Conservation (phyloP, 345 rosid genomes). For the Eucalyptus cloeziana region DNA sequence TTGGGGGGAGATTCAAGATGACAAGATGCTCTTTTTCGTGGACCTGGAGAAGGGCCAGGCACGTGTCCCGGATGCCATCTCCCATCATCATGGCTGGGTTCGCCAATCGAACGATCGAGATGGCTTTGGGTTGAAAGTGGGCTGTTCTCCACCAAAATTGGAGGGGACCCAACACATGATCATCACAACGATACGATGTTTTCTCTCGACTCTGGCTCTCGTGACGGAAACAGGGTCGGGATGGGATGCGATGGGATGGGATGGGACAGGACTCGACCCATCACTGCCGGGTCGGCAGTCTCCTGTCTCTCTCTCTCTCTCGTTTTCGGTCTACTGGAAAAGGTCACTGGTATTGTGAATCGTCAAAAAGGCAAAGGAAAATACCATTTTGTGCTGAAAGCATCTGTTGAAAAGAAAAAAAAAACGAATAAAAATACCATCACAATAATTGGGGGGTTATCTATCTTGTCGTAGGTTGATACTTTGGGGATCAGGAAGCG, state of each 20-base stretch:
- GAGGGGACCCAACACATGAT: not conserved
- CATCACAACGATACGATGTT: not conserved
- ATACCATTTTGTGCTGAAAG: not conserved
- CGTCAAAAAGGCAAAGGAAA: not conserved
- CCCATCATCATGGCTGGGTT: not conserved
- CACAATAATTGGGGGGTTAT: not conserved
- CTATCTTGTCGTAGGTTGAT: not conserved
- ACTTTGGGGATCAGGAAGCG: not conserved
- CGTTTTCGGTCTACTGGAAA: not conserved
- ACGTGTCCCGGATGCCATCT: not conserved
- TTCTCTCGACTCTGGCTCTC: not conserved
- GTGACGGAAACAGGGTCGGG: not conserved
- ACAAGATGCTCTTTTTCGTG: not conserved
- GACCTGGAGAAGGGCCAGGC: not conserved
- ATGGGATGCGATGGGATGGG: not conserved
- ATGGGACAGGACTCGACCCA: not conserved
- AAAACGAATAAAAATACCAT: not conserved
- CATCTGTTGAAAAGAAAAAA: not conserved
- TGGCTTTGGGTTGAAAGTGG: not conserved
- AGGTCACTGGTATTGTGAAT: not conserved
- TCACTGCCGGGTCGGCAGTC: not conserved
- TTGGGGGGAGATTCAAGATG: not conserved
- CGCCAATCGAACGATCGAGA: not conserved
- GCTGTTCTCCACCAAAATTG: not conserved
- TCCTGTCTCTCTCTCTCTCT: not conserved